Conservation (phyloP, 352 stramenopile genomes). For the Pythium chondricola region DNA sequence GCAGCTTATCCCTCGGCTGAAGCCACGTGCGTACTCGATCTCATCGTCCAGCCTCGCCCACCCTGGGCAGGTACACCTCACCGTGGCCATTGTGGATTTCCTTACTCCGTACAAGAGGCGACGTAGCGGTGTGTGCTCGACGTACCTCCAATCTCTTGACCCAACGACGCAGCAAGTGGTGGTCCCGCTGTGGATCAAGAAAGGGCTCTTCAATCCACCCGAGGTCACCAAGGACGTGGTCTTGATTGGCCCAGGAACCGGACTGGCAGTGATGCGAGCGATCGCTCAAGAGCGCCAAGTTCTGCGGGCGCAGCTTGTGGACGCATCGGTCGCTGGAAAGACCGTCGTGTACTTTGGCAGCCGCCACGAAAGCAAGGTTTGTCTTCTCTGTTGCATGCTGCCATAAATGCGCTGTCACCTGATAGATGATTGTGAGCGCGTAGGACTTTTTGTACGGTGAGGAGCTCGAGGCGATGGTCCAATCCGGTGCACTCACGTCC, state of each 20-base stretch:
- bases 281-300: slow-evolving; percentile 81
- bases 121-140: slow-evolving; percentile 77
- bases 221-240: slow-evolving; percentile 49
- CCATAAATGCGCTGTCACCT: not conserved
- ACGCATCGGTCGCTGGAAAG: slow-evolving; percentile 11
- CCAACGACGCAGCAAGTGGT: slow-evolving; percentile 23
- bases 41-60: slow-evolving; percentile 71
- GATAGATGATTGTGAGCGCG: not conserved
- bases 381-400: too few species aligned
- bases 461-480: slow-evolving; percentile 54
- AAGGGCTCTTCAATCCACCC: slow-evolving; percentile 65
- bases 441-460: slow-evolving; percentile 87
- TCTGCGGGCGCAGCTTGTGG: slow-evolving; percentile 22
- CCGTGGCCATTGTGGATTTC: slow-evolving; percentile 88
- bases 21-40: slow-evolving; percentile 91
- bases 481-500: slow-evolving; percentile 44
- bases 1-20: slow-evolving; percentile 77
- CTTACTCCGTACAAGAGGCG: slow-evolving; percentile 86
- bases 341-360: slow-evolving; percentile 87
- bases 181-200: slow-evolving; percentile 86
- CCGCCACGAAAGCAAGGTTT: slow-evolving; percentile 71
- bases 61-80: slow-evolving; percentile 58
- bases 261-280: slow-evolving; percentile 87
- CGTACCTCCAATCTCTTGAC: slow-evolving; percentile 63
- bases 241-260: slow-evolving; percentile 89